Evolutionary conservation across 2,329 filamentous ascomycete genomes (phyloP), one percentile per base, ranked within the genome.

Genomic region (Aspergillus sergii): DNA sequence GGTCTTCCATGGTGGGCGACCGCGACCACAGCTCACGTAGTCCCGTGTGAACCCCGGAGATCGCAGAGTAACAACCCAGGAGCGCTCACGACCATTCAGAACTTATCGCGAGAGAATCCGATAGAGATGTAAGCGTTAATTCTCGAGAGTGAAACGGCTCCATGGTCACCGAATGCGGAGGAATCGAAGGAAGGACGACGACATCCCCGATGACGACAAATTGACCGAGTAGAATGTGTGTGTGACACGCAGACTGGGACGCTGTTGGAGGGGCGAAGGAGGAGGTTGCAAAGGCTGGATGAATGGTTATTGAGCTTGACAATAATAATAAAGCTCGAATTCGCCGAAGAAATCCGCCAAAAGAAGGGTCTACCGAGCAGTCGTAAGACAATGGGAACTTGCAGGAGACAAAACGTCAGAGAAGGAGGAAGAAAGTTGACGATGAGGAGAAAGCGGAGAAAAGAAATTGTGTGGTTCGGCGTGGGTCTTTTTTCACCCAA

Each of bases 1-100:
- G 76, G 60, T 72, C 70, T 23, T 73, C 62, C 75, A 78, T 79
- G 21, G 58, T 71, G 69, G 51, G 53, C 57, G 63, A 56, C 59
- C 46, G 58, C 54, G 60, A 46, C 56, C n/a, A 55, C 51, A 16
- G 32, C 32, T 21, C 51, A 41, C n/a, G 51, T 26, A 55, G 51
- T 7, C 10, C 39, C 51, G 12, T 28, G 32, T 55, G 14, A 28
- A 36, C 34, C 2, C 21, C 11, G 48, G 28, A 12, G 28, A n/a
- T 21, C 16, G 34, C 51, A 39, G 21, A 10, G 30, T 36, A 39
- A 55, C n/a, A 55, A 39, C 14, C n/a, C 30, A 23, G 19, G 51
- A 26, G 14, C 21, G 14, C 9, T 39, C 21, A 55, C 19, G 32
- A 55, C 11, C 51, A 39, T 55, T 55, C n/a, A 55, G 9, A 39